Evolutionary conservation across 108 stramenopile species (phyloP).

Genomic region (Cyclotella baltica): DNA sequence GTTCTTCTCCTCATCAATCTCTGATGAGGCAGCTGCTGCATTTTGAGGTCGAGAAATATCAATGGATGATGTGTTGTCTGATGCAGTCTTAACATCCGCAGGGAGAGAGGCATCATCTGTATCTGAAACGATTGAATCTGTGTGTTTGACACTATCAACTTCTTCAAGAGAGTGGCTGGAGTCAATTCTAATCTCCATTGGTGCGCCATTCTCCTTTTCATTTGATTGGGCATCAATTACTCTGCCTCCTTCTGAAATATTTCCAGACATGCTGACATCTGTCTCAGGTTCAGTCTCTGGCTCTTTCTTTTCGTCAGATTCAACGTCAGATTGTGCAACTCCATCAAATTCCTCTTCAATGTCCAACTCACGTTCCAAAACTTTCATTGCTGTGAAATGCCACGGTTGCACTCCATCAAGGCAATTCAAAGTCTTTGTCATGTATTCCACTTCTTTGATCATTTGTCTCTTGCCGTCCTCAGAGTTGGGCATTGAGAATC

Average conservation of each 20-base stretch:
- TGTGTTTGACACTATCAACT: background rate
- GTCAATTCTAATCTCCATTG: background rate
- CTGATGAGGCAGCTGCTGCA: too few relatives aligned
- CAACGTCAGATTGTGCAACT: background rate
- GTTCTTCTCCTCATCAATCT: too few relatives aligned
- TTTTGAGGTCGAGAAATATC: too few relatives aligned
- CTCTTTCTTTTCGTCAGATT: slow-evolving; percentile 35
- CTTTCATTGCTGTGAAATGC: slow-evolving; percentile 80
- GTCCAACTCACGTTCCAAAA: slow-evolving; percentile 74
- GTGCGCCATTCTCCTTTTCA: background rate
- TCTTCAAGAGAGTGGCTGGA: background rate
- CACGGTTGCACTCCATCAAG: slow-evolving; percentile 78
- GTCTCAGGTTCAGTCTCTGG: slow-evolving; percentile 1
- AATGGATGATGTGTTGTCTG: too few relatives aligned
- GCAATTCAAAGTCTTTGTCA: slow-evolving; percentile 72
- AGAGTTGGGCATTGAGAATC: slow-evolving; percentile 72
- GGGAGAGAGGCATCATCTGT: too few relatives aligned
- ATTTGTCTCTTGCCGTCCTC: slow-evolving; percentile 77
- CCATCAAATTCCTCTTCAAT: slow-evolving; percentile 18
- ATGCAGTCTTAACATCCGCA: too few relatives aligned
- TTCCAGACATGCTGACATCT: background rate
- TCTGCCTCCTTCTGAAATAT: background rate
- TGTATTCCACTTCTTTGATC: slow-evolving; percentile 70
- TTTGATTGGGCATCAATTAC: background rate
- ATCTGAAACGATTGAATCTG: too few relatives aligned